Conservation (phyloP, 345 rosid genomes). For the Eucalyptus viminalis region DNA sequence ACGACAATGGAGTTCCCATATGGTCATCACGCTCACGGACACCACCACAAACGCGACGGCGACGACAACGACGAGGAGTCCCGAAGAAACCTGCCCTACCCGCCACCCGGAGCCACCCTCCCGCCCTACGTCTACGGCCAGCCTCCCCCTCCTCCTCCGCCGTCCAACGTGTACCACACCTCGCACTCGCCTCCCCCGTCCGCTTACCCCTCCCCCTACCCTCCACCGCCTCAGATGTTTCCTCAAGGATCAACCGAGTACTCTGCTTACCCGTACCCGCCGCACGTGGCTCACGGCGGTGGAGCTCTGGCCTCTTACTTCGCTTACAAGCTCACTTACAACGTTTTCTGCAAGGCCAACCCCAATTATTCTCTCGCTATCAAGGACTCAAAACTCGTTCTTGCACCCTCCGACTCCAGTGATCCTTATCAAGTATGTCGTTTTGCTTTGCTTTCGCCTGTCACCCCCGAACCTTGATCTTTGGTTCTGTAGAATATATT, state of each 20-base stretch:
- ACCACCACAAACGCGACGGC: conserved; percentile 7
- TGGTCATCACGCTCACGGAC: conserved; percentile 14
- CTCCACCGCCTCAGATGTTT: conserved; percentile 17
- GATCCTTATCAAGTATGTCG: conserved; percentile 48
- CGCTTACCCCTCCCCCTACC: background rate
- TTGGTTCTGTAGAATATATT: background rate
- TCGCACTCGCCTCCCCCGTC: conserved; percentile 10
- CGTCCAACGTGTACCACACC: conserved; percentile 13
- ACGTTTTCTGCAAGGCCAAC: conserved; percentile 54
- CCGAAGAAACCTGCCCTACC: background rate
- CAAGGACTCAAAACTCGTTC: conserved; percentile 47
- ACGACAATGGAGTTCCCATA: conserved; percentile 32
- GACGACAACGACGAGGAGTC: conserved; percentile 8
- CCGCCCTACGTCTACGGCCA: background rate
- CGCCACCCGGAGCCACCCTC: background rate
- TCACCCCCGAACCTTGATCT: background rate
- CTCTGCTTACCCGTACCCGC: background rate
- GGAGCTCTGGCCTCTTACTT: conserved; percentile 9
- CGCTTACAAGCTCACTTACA: conserved; percentile 30
- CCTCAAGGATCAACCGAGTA: conserved; percentile 23
- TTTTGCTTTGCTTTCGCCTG: background rate
- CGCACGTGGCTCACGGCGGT: conserved; percentile 23
- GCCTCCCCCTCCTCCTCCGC: conserved; percentile 15
- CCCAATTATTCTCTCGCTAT: conserved; percentile 45
- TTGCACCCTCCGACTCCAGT: conserved; percentile 42